These are phyloP conservation scores for Sisymbrium irio DNA, from an alignment of 345 rosid species.

Conservation along the genomic window DNA sequence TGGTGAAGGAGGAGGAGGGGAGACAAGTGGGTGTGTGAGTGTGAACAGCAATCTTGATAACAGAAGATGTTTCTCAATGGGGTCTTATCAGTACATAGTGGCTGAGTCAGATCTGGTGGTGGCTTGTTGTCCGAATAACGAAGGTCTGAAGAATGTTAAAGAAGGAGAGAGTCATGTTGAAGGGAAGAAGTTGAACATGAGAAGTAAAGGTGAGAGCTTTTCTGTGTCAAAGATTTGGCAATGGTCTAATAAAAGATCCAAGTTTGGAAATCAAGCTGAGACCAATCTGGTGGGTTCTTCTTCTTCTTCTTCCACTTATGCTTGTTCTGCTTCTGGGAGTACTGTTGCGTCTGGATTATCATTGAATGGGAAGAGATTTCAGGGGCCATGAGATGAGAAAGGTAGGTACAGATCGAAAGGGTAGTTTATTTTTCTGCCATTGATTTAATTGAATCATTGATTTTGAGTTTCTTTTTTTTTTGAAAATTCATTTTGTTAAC, in stretches of 20 bases:
- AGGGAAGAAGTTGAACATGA: slow-evolving; percentile 71
- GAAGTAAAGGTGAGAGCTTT: slow-evolving; percentile 88
- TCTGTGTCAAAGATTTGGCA: slow-evolving; percentile 94
- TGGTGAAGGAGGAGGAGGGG: slow-evolving; percentile 44
- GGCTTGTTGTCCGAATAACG: slow-evolving; percentile 43
- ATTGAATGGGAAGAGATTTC: slow-evolving; percentile 41
- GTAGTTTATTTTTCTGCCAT: slow-evolving; percentile 19
- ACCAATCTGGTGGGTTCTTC: slow-evolving; percentile 36
- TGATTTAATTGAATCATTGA: slow-evolving; percentile 33
- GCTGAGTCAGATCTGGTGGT: slow-evolving; percentile 67
- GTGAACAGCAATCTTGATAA: slow-evolving; percentile 60
- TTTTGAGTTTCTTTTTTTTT: slow-evolving; percentile 21
- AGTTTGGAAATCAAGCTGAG: slow-evolving; percentile 44
- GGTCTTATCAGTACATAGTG: slow-evolving; percentile 66
- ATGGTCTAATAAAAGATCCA: slow-evolving; percentile 72
- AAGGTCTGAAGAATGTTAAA: slow-evolving; percentile 38
- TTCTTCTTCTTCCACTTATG: slow-evolving; percentile 30
- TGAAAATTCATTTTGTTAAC: slow-evolving; percentile 25
- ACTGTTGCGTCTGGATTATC: slow-evolving; percentile 35
- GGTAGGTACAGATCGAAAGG: slow-evolving; percentile 34
- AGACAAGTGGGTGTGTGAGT: slow-evolving; percentile 51
- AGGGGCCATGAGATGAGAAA: slow-evolving; percentile 35
- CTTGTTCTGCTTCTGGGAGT: slow-evolving; percentile 26
- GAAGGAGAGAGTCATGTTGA: slow-evolving; percentile 49
- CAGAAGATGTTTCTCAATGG: slow-evolving; percentile 57